Percentiles rank a stretch among this genome's conserved stretches.
phyloP scores from a whole-genome alignment of 164 flowering plant genomes.

The Cinnamomum chago region DNA sequence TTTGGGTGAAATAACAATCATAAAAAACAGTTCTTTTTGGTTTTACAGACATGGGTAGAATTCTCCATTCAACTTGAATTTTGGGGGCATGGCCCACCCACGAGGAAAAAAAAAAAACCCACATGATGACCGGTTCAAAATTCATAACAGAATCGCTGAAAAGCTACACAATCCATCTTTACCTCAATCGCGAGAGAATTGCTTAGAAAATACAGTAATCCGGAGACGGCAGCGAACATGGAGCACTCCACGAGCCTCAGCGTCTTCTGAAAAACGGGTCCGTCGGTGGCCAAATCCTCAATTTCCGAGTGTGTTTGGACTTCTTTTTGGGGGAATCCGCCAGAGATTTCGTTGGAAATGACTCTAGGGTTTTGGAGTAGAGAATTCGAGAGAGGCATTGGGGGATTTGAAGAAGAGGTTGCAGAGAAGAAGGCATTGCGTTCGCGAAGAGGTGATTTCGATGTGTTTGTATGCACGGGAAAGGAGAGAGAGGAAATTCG shows the following conservation, averaged over 20 bases:
- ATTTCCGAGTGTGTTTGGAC: slow-evolving; percentile 16
- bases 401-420: slow-evolving; percentile 1
- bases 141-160: background rate
- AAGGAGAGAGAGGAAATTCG: slow-evolving; percentile 4
- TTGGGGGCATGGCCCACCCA: background rate
- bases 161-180: too few species aligned
- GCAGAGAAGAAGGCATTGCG: slow-evolving; percentile 5
- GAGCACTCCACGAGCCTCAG: slow-evolving; percentile 88
- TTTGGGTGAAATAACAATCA: too few species aligned
- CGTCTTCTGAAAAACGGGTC: slow-evolving; percentile 57
- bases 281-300: slow-evolving; percentile 45
- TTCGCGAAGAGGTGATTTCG: background rate
- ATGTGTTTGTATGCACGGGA: background rate
- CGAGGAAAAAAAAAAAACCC: background rate
- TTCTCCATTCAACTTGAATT: too few species aligned
- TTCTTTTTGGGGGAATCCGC: slow-evolving; percentile 5
- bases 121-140: background rate
- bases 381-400: slow-evolving; percentile 6
- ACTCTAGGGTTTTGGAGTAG: slow-evolving; percentile 13
- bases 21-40: too few species aligned
- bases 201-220: slow-evolving; percentile 67
- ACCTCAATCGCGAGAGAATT: slow-evolving; percentile 87
- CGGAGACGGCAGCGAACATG: slow-evolving; percentile 90
- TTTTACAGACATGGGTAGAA: too few species aligned
- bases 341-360: slow-evolving; percentile 7